Evolutionary conservation across 2,329 filamentous ascomycete genomes (phyloP), one percentile per base, ranked within the genome.

Genomic region (Penicillium sp.): DNA sequence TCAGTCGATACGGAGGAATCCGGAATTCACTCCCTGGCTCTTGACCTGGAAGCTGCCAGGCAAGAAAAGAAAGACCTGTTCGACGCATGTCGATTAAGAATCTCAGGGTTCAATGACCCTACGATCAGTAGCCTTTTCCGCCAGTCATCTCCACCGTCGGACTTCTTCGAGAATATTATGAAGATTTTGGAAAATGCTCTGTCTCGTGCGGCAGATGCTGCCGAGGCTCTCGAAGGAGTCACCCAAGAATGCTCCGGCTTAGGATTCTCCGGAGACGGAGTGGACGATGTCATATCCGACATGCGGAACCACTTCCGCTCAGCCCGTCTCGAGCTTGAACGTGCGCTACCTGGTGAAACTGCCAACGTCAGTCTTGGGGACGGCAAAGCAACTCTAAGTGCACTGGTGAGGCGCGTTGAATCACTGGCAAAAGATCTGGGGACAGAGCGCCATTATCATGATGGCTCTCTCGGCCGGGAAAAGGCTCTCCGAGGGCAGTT

Each of bases 281-380:
- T 64, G 3, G 54, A 62, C 10, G 71, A 73, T 16, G 66, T 75
- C 21, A 58, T 78, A 23, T 50, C 63, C 6, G 65, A 72, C 39
- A 73, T 79, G 55, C 69, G 70, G 23, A 59, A 61, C 7, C 68
- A 68, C 18, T 78, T 79, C 57, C 73, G 74, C 10, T 60, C 70
- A 32, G 75, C 77, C 32, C 73, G 77, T 29, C 62, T 79, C 18
- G 70, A 75, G 21, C 68, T 80, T 13, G 77, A 80, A 54, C 68
- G 70, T 44, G 60, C 71, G 3, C 56, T 78, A 9, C 77, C 78
- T 7, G 77, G 77, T 8, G 78, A 79, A 57, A 78, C 72, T 18
- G 52, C 69, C 16, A 63, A 71, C 44, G 68, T 65, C 6, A 60
- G 72, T 13, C 67, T 77, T 18, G 60, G 71, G 10, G 66, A 78